Percentiles rank a stretch among this genome's conserved stretches.
phyloP scores from a whole-genome alignment of 306 rosid species.

The Cucurbita pepo region DNA sequence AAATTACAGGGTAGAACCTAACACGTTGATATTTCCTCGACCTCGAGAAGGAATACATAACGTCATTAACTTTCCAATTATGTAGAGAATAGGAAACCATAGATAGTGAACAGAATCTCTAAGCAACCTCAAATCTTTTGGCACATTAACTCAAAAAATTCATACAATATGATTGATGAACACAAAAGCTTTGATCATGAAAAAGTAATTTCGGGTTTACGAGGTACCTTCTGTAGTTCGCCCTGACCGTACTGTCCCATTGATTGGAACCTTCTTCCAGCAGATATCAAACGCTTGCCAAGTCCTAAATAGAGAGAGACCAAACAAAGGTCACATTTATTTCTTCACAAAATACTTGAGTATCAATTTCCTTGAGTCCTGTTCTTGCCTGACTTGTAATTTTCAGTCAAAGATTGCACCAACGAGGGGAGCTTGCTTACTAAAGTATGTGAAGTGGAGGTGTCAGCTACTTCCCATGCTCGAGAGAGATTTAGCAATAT shows the following conservation, averaged over 20 bases:
- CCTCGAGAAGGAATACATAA: not conserved
- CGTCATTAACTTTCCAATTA: not conserved
- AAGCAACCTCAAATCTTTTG: not conserved
- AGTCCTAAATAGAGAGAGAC: constrained; percentile 30
- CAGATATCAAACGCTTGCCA: constrained; percentile 68
- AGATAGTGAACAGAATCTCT: constrained; percentile 9
- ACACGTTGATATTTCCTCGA: not conserved
- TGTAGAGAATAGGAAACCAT: not conserved
- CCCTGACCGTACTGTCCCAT: constrained; percentile 96
- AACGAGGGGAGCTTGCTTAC: constrained; percentile 48
- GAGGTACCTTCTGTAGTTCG: constrained; percentile 64
- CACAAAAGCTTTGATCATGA: not conserved
- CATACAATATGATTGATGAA: not conserved
- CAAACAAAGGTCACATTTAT: constrained; percentile 13
- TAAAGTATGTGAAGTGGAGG: constrained; percentile 52
- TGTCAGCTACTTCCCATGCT: constrained; percentile 81
- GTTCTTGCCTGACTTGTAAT: constrained; percentile 63
- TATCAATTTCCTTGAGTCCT: constrained; percentile 1
- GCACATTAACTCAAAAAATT: not conserved
- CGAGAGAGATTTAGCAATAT: constrained; percentile 64
- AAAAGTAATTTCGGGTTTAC: not conserved
- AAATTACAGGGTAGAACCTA: not conserved
- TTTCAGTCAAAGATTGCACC: constrained; percentile 36
- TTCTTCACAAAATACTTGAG: constrained; percentile 7
- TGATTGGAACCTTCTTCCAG: constrained; percentile 84